phyloP scores from a whole-genome alignment of 148 eudicot genomes.

The Rhododendron kiyosumense region DNA sequence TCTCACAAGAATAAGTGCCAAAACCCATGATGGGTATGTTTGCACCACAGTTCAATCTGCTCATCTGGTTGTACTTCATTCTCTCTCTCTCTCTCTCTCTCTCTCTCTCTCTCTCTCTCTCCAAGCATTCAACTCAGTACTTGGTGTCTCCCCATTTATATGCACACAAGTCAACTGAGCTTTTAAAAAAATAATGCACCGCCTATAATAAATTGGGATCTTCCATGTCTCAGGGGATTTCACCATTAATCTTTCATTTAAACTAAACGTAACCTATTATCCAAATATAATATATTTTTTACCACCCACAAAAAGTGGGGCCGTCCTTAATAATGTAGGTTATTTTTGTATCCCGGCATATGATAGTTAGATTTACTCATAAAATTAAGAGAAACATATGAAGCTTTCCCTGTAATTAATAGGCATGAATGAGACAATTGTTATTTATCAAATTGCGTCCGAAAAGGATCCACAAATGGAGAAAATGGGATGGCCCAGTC shows the following conservation, averaged over 20 bases:
- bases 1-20: constrained; percentile 47
- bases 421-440: too few relatives aligned
- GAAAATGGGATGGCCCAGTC: too few relatives aligned
- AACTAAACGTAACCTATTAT: too few relatives aligned
- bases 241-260: not conserved
- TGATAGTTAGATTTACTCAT: not conserved
- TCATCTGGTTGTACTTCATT: constrained; percentile 32
- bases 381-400: too few relatives aligned
- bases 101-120: not conserved
- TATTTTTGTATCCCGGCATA: not conserved
- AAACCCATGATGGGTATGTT: constrained; percentile 45
- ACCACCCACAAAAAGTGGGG: not conserved
- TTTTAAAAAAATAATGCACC: not conserved
- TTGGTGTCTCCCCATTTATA: constrained; percentile 8
- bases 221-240: not conserved
- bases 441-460: too few relatives aligned
- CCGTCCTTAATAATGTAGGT: not conserved
- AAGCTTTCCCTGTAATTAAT: too few relatives aligned
- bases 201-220: not conserved
- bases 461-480: too few relatives aligned
- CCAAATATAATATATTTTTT: not conserved
- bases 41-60: constrained; percentile 38
- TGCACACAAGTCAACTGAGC: constrained; percentile 18
- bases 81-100: constrained; percentile 21
- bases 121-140: not conserved